These are phyloP conservation scores for Boletus sp. DNA, from an alignment of 768 basidiomycete species.

Conservation along the genomic window DNA sequence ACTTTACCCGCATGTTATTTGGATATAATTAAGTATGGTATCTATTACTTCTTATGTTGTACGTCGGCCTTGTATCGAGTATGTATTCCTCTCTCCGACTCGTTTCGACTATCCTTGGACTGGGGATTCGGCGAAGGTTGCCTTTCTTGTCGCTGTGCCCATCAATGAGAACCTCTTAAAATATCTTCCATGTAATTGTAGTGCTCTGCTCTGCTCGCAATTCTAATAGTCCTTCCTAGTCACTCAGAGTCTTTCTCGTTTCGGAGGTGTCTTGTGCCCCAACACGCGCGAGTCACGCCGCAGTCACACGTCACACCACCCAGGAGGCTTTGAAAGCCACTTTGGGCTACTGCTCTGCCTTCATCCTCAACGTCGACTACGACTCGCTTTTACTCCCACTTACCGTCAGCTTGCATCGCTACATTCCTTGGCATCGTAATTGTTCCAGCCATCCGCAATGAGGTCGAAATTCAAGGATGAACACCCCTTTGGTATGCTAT, in stretches of 20 bases:
- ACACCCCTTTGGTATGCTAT: conserved; percentile 84
- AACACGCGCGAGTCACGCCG: conserved; percentile 26
- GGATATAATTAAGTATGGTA: neutral
- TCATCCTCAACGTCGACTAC: conserved; percentile 27
- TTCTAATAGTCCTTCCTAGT: neutral
- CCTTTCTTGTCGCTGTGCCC: neutral
- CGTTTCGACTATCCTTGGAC: neutral
- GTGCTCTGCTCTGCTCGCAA: neutral
- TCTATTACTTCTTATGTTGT: neutral
- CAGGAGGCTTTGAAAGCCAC: conserved; percentile 32
- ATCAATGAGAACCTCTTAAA: neutral
- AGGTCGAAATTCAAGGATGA: conserved; percentile 98
- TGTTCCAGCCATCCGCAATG: conserved; percentile 42
- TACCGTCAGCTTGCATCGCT: conserved; percentile 1
- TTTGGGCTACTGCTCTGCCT: conserved; percentile 21
- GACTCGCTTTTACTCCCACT: conserved; percentile 12
- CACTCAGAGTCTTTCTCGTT: conserved; percentile 7
- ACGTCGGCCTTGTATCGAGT: neutral
- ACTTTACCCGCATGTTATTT: neutral
- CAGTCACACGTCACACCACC: conserved; percentile 32
- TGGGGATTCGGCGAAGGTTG: neutral
- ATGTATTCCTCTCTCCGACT: neutral
- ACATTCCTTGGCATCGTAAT: conserved; percentile 4
- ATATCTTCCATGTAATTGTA: neutral
- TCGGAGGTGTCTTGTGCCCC: conserved; percentile 10